Conservation (phyloP, 495 filamentous ascomycete species). For the Tuber microsphaerosporum region DNA sequence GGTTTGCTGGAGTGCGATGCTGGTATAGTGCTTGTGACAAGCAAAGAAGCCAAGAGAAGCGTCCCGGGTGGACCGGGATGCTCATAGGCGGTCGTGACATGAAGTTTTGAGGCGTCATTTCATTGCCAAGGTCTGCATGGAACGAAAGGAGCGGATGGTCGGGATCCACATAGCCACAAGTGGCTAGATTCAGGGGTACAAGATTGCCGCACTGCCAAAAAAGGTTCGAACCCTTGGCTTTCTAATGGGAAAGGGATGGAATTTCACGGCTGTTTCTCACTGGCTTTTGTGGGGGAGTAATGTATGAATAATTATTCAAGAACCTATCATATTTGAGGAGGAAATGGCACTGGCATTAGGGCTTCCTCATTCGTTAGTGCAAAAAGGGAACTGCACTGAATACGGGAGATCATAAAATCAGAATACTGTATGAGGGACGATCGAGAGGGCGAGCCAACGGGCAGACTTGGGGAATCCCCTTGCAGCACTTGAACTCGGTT, state of each 20-base stretch:
- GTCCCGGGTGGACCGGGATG: too few relatives aligned
- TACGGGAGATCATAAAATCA: neutral
- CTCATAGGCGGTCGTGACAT: neutral
- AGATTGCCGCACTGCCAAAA: neutral
- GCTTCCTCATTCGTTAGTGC: too few relatives aligned
- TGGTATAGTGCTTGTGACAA: too few relatives aligned
- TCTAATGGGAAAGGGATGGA: neutral
- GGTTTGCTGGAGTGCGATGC: too few relatives aligned
- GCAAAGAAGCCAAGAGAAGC: too few relatives aligned
- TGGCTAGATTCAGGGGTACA: conserved; percentile 31
- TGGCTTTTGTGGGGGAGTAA: neutral
- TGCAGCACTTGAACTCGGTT: neutral
- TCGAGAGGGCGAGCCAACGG: neutral
- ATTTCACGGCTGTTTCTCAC: neutral
- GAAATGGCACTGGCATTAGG: too few relatives aligned
- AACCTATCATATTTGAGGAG: too few relatives aligned
- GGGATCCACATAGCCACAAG: conserved; percentile 8
- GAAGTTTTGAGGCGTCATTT: neutral
- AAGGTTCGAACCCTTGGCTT: neutral
- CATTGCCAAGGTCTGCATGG: neutral
- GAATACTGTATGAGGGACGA: neutral
- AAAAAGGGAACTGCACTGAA: neutral
- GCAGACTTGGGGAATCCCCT: neutral
- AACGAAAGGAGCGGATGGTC: conserved; percentile 2
- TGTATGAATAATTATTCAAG: too few relatives aligned